These are phyloP conservation scores for Penicillium maclennaniae DNA, from an alignment of 495 filamentous ascomycete genomes.

Conservation along the genomic window DNA sequence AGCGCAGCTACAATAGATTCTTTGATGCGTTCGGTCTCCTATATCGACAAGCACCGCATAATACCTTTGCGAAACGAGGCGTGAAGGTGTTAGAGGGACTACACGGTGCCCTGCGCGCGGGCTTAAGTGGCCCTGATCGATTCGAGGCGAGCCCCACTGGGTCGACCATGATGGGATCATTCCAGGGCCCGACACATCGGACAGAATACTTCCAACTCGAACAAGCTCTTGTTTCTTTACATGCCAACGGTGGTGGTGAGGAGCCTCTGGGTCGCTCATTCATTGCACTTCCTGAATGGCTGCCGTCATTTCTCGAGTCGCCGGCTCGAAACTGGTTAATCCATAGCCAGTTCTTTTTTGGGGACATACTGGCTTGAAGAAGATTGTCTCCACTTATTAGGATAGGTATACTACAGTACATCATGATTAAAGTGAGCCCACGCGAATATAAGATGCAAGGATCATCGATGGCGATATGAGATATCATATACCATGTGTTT, in stretches of 20 bases:
- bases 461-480: neutral
- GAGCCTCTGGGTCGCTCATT: neutral
- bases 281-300: slow-evolving; percentile 12
- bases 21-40: slow-evolving; percentile 12
- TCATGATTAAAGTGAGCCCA: neutral
- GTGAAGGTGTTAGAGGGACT: slow-evolving; percentile 11
- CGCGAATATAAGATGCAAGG: neutral
- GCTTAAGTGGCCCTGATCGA: neutral
- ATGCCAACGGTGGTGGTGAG: slow-evolving; percentile 5
- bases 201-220: slow-evolving; percentile 8
- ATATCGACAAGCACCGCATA: slow-evolving; percentile 7
- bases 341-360: slow-evolving; percentile 7
- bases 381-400: neutral
- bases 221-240: slow-evolving; percentile 13
- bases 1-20: slow-evolving; percentile 3
- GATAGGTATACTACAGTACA: neutral
- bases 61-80: slow-evolving; percentile 9
- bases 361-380: slow-evolving; percentile 7
- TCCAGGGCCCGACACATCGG: neutral
- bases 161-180: neutral
- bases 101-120: slow-evolving; percentile 3
- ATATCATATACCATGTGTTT: neutral
- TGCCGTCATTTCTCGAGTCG: slow-evolving; percentile 11
- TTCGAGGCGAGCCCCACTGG: neutral
- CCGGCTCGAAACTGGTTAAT: slow-evolving; percentile 17